Conservation (phyloP, 1,284 basidiomycete species). For the Exobasidium rhododendri region DNA sequence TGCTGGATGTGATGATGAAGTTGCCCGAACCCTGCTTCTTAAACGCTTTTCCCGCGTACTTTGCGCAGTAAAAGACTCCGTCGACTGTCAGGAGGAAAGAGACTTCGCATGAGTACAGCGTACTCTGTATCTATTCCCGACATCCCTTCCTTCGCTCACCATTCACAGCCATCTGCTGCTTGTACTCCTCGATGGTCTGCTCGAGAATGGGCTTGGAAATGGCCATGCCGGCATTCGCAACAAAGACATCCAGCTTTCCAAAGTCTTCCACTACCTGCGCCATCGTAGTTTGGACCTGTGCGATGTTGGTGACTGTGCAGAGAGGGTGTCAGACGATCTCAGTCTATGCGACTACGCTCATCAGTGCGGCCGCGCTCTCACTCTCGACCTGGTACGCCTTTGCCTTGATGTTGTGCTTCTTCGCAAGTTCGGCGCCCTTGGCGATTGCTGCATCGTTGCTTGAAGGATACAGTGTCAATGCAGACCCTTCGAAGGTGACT, state of each 20-base stretch:
- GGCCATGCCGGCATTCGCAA: slow-evolving; percentile 36
- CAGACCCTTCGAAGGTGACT: background rate
- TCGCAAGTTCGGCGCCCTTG: slow-evolving; percentile 39
- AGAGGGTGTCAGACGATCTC: too few relatives aligned
- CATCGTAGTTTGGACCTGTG: slow-evolving; percentile 23
- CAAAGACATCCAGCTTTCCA: slow-evolving; percentile 38
- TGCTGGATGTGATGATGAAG: slow-evolving; percentile 45
- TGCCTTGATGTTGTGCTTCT: slow-evolving; percentile 36
- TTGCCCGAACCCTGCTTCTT: slow-evolving; percentile 50
- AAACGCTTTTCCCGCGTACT: slow-evolving; percentile 44
- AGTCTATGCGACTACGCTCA: too few relatives aligned
- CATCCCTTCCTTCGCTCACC: background rate
- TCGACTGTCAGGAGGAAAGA: slow-evolving; percentile 15
- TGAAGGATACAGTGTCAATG: too few relatives aligned
- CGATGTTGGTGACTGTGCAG: slow-evolving; percentile 20
- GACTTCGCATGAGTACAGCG: background rate
- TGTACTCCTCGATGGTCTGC: slow-evolving; percentile 38
- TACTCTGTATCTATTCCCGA: background rate
- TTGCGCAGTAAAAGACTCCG: slow-evolving; percentile 42
- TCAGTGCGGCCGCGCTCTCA: too few relatives aligned
- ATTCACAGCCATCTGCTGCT: slow-evolving; percentile 45
- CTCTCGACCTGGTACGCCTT: slow-evolving; percentile 44
- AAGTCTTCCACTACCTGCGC: slow-evolving; percentile 35
- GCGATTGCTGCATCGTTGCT: slow-evolving; percentile 36
- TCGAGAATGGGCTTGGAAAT: slow-evolving; percentile 32